Conservation (phyloP, 2,329 filamentous ascomycete genomes). For the Chaetomium sp. region DNA sequence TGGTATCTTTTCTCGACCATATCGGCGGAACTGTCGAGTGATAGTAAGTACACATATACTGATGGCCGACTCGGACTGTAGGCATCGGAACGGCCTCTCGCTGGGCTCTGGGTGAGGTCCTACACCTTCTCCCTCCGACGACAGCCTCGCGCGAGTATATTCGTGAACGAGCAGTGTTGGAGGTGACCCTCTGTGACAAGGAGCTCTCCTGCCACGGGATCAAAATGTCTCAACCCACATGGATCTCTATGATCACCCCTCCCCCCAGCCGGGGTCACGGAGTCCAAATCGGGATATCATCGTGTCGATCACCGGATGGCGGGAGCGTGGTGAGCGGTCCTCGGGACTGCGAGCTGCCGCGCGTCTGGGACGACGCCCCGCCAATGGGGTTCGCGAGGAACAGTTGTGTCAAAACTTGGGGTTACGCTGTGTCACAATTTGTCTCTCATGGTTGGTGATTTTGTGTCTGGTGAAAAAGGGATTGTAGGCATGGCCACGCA, state of each 20-base stretch:
- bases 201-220: neutral
- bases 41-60: no score
- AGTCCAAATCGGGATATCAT: slow-evolving; percentile 7
- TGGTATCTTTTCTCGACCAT: neutral
- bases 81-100: no score
- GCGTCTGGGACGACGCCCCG: neutral
- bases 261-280: neutral
- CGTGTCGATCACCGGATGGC: slow-evolving; percentile 7
- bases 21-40: neutral
- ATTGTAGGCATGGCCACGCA: no score
- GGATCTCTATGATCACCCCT: neutral
- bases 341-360: neutral
- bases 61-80: no score
- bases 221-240: slow-evolving; percentile 1
- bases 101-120: no score
- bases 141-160: no score
- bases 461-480: neutral
- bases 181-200: neutral
- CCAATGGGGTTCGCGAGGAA: neutral
- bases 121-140: no score
- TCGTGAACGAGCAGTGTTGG: neutral
- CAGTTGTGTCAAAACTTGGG: neutral
- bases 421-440: neutral
- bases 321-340: neutral
- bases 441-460: neutral